These are phyloP conservation scores for Irpex lacteus DNA, from an alignment of 1,284 basidiomycete genomes.

Conservation along the genomic window DNA sequence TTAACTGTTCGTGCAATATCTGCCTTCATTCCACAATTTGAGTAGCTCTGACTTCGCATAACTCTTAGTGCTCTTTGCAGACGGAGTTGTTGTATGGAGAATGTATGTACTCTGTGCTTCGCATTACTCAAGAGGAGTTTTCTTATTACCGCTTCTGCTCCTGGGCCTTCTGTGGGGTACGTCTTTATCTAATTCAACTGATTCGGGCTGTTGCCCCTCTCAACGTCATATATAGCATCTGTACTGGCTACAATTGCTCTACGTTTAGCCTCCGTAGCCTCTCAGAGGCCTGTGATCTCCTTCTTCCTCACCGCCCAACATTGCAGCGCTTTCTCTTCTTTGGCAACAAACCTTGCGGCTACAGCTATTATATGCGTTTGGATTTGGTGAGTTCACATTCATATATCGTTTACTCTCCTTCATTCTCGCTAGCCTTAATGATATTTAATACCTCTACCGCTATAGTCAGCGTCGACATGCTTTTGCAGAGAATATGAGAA, in stretches of 20 bases:
- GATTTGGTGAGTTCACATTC: neutral
- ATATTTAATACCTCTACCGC: too few relatives aligned
- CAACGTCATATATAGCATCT: neutral
- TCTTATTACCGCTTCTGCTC: neutral
- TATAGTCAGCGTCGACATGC: neutral
- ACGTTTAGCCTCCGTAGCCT: neutral
- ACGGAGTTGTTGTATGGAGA: neutral
- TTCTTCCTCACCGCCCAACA: neutral
- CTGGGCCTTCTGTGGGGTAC: neutral
- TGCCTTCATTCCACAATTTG: neutral
- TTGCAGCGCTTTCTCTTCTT: neutral
- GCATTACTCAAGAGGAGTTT: neutral
- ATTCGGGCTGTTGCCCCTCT: neutral
- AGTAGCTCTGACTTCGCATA: neutral
- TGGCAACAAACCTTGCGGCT: neutral
- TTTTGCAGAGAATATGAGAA: neutral
- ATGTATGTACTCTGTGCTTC: neutral
- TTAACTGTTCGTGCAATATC: neutral
- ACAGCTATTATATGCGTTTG: neutral
- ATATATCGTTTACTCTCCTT: neutral
- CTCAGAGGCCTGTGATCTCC: neutral
- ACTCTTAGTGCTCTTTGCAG: neutral
- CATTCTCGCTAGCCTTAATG: too few relatives aligned
- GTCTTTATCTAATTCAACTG: neutral
- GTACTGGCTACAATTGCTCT: neutral